phyloP scores from a whole-genome alignment of 2,329 filamentous ascomycete species.

The Claviceps cyperi region DNA sequence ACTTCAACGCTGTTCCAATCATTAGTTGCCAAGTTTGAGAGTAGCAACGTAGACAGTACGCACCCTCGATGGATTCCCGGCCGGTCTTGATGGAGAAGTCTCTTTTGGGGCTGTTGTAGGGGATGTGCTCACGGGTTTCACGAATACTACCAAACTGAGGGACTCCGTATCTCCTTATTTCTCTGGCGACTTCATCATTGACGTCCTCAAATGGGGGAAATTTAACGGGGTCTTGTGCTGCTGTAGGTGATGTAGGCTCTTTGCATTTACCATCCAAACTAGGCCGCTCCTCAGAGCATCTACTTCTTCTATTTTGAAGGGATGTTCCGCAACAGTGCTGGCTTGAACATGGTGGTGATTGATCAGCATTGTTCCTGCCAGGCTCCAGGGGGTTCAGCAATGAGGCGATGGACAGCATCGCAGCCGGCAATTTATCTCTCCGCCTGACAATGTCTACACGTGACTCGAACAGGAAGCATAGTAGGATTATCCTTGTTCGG shows the following conservation, averaged over 20 bases:
- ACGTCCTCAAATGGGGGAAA: constrained; percentile 61
- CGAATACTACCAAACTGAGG: constrained; percentile 49
- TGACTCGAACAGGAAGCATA: not conserved
- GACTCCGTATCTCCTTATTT: constrained; percentile 44
- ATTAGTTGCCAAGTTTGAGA: not conserved
- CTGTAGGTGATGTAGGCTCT: not conserved
- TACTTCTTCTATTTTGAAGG: not conserved
- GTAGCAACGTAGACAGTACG: constrained; percentile 5
- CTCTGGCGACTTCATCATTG: constrained; percentile 32
- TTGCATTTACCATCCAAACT: not conserved
- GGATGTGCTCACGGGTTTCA: constrained; percentile 59
- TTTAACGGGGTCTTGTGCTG: constrained; percentile 27
- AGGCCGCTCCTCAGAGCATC: not conserved
- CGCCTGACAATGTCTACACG: not conserved
- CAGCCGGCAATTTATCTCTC: not conserved
- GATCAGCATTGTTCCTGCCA: not conserved
- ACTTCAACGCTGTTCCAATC: constrained; percentile 54
- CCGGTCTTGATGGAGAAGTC: constrained; percentile 76
- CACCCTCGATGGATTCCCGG: constrained; percentile 78
- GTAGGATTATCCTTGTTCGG: not conserved
- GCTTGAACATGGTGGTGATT: not conserved
- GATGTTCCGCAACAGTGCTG: not conserved
- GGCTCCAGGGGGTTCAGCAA: constrained; percentile 2
- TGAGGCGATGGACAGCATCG: constrained; percentile 2
- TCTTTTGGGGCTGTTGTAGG: constrained; percentile 91